Base-by-base conservation (phyloP, 345 rosid species). In the Citrus trifoliata region DNA sequence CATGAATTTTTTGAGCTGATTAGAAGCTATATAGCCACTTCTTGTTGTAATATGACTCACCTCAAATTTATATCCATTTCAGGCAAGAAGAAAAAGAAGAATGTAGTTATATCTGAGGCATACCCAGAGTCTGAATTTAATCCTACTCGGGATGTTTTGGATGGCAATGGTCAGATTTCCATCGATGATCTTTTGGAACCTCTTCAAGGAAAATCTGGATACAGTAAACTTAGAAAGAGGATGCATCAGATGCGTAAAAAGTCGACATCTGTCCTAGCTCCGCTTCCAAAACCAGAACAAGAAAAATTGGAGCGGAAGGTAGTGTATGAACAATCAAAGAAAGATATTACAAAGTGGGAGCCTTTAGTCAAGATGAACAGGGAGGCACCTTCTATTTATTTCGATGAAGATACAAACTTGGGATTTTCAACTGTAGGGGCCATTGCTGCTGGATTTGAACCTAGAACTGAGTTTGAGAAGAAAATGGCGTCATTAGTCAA, bases 341-440 rank as follows among this genome's bases (percentile, higher is more conserved):
- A 91, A 76, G 92, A 87, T 71, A 85, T 92, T 37, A 83, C 79
- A 27, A 93, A 88, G 82, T 96, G 97, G 98, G 92, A 89, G 75
- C 94, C 88, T 75, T 78, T 88, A 48, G 89, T 96, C 53, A 94
- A 93, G 85, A 89, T 86, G 88, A 94, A 96, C 33, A 91, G 98
- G 80, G 98, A 94, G 82, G 94, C 95, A 46, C 91, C 98, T 71
- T 82, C 97, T 70, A 68, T 96, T 73, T 88, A 79, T 80, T 96
- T 94, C 82, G 88, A 91, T 81, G 85, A 92, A 87, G 92, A 91
- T 75, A 88, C 79, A 80, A 85, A 91, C 78, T 35, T 89, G 74
- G 92, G 92, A 19, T 94, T 86, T 86, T 94, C 99, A 32, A 96
- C 98, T 25, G 88, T 94, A 55, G 99, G 99, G 10, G 94, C 99